phyloP scores from a whole-genome alignment of 140 eudicot genomes.

The Senecio squalidus region DNA sequence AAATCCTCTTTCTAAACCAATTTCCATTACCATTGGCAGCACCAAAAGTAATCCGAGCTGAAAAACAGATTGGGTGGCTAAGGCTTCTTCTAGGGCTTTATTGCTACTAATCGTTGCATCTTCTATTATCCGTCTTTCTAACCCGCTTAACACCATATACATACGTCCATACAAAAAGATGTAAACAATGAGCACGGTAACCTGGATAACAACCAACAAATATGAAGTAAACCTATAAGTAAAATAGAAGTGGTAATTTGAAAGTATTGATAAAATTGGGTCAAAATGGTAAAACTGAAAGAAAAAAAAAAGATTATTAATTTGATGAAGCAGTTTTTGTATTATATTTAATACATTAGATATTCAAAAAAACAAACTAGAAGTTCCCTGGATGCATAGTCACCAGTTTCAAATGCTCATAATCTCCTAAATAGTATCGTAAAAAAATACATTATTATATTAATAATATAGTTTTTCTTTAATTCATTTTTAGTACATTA shows the following conservation, averaged over 20 bases:
- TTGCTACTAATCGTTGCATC: conserved; percentile 43
- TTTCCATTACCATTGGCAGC: conserved; percentile 98
- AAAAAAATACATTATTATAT: background rate
- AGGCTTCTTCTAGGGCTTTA: conserved; percentile 78
- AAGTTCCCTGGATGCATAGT: too few species aligned
- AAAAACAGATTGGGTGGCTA: conserved; percentile 81
- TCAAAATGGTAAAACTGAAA: background rate
- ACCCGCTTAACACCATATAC: conserved; percentile 90
- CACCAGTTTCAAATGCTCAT: conserved; percentile 1
- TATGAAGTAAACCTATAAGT: background rate
- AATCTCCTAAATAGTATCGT: background rate
- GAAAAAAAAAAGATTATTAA: background rate
- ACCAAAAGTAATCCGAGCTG: conserved; percentile 88
- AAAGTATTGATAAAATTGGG: background rate
- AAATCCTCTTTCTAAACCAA: conserved; percentile 88
- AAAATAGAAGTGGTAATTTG: conserved; percentile 2
- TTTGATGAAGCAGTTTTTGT: too few species aligned
- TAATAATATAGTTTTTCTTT: background rate
- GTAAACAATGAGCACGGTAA: conserved; percentile 83
- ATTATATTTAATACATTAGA: too few species aligned
- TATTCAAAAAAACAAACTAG: too few species aligned
- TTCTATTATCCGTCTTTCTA: conserved; percentile 66
- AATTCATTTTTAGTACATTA: background rate
- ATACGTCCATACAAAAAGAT: conserved; percentile 81
- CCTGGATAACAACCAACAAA: conserved; percentile 47